Percentiles rank a stretch among this genome's conserved stretches.
Evolutionary conservation across 2,329 filamentous ascomycete genomes (phyloP).

Genomic region (Colletotrichum salicis): DNA sequence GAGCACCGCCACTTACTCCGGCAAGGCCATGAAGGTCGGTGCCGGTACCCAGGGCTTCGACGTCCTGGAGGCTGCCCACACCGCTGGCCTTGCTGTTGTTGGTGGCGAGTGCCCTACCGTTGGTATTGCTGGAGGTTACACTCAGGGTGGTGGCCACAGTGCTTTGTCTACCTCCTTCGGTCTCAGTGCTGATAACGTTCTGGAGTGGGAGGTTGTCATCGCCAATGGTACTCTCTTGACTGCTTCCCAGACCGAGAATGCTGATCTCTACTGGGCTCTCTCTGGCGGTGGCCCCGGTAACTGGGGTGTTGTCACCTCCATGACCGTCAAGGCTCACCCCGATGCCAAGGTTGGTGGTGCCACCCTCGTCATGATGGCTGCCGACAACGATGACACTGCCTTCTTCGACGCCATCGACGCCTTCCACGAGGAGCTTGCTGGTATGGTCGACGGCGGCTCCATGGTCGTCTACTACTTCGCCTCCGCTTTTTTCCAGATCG

Average conservation of each 20-base stretch:
- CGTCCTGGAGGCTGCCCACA: slow-evolving; percentile 38
- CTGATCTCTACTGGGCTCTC: slow-evolving; percentile 62
- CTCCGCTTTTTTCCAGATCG: slow-evolving; percentile 57
- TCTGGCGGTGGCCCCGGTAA: slow-evolving; percentile 56
- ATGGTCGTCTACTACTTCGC: slow-evolving; percentile 60
- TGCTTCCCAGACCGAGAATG: slow-evolving; percentile 51
- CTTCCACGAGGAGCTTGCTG: slow-evolving; percentile 50
- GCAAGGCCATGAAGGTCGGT: slow-evolving; percentile 52
- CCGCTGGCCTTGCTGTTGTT: slow-evolving; percentile 24
- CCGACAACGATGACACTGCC: slow-evolving; percentile 42
- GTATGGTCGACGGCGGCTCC: slow-evolving; percentile 60
- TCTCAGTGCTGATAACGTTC: slow-evolving; percentile 67
- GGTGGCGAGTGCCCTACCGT: slow-evolving; percentile 66
- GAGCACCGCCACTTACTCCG: slow-evolving; percentile 42
- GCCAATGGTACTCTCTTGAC: slow-evolving; percentile 56
- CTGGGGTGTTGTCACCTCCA: slow-evolving; percentile 54
- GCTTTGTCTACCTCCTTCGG: slow-evolving; percentile 63
- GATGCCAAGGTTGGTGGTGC: slow-evolving; percentile 46
- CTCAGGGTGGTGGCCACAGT: slow-evolving; percentile 69
- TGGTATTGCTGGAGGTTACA: slow-evolving; percentile 69
- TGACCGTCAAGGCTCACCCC: slow-evolving; percentile 48
- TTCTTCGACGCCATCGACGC: slow-evolving; percentile 47
- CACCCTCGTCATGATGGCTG: slow-evolving; percentile 43
- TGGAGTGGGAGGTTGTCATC: slow-evolving; percentile 59
- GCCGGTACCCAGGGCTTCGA: slow-evolving; percentile 64